Base-by-base conservation (phyloP, 179 eudicot species). In the Beta macrorhiza region DNA sequence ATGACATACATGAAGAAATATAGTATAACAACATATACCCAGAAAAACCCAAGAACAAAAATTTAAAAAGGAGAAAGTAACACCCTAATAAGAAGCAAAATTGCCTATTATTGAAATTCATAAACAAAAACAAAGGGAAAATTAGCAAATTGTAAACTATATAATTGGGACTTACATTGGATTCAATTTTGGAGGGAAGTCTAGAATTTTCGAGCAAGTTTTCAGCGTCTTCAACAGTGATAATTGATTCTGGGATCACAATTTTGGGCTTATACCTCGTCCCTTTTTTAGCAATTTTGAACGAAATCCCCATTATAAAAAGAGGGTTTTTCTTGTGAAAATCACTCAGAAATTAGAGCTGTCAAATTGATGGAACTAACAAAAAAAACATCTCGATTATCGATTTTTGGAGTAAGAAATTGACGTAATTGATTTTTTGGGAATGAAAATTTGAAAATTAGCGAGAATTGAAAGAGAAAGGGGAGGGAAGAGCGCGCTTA, bases 271-370 rank as follows among this genome's bases (percentile, higher is more conserved):
- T 88, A 84, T 85, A 89, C 85, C 90, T 87, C 14, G 84, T 75
- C 25, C 99, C 95, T 74, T 75, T 86, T 62, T 85, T 92, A 5
- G 97, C 91, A 65, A 95, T 93, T 88, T 91, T 95, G 80, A 95
- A 95, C 2, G 98, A 93, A 84, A 95, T 79, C 83, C 93, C 93
- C 98, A 95, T 94, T 68, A 65, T 25, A 6, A 19, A 67, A 12
- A 8, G 4, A 5, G 13, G 13, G 20, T 32, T 22, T 75, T 45
- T 15, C 42, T 20, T 13, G 56, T n/a, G 37, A 20, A n/a, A 51
- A 49, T 72, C 29, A 51, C 8, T 20, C 19, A 20, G 17, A 72
- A 71, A 70, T 49, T 20, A 0, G 15, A 16, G 59, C 1, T 49
- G 22, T 72, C 29, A 0, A 47, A 10, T 45, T 47, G 2, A 3